A percentile compares a stretch with the other conserved stretches of the same genome.
These are phyloP conservation scores for Coriolopsis trogii DNA, from an alignment of 1,284 basidiomycete species.

Conservation along the genomic window DNA sequence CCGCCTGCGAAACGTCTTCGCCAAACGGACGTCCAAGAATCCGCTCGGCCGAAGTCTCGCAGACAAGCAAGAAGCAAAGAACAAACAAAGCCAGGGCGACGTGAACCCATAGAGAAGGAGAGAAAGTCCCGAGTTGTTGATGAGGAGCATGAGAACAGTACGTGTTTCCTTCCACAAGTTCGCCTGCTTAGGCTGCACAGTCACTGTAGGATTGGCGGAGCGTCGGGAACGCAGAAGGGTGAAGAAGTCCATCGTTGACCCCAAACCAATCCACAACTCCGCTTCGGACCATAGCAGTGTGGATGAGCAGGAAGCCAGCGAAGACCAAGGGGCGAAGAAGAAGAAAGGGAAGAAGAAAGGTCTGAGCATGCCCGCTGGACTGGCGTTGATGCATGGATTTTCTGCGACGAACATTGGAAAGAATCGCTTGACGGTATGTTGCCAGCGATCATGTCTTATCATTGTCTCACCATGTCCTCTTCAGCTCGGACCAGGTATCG, in stretches of 20 bases:
- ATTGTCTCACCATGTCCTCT: too few relatives aligned
- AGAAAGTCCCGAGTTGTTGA: neutral
- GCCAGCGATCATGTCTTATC: neutral
- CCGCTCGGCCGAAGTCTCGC: neutral
- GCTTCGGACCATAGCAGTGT: too few relatives aligned
- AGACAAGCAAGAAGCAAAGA: too few relatives aligned
- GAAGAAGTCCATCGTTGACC: conserved; percentile 48
- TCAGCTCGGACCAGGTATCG: conserved; percentile 50
- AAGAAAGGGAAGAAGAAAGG: conserved; percentile 40
- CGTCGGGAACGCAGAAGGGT: conserved; percentile 38
- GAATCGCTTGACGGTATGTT: conserved; percentile 67
- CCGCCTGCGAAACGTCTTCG: conserved; percentile 6
- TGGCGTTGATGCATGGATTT: conserved; percentile 78
- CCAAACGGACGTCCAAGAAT: neutral
- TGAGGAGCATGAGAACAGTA: conserved; percentile 14
- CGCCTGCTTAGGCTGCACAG: too few relatives aligned
- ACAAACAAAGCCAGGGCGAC: neutral
- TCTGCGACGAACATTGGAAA: conserved; percentile 69
- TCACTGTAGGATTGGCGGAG: conserved; percentile 34
- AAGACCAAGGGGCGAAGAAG: conserved; percentile 19
- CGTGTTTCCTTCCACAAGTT: neutral
- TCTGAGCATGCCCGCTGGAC: conserved; percentile 43
- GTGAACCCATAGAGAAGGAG: neutral
- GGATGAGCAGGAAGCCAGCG: conserved; percentile 13
- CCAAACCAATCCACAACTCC: too few relatives aligned